Percentiles rank a stretch among this genome's conserved stretches.
Evolutionary conservation across 2,329 filamentous ascomycete species (phyloP).

Genomic region (Aureobasidium sp.): DNA sequence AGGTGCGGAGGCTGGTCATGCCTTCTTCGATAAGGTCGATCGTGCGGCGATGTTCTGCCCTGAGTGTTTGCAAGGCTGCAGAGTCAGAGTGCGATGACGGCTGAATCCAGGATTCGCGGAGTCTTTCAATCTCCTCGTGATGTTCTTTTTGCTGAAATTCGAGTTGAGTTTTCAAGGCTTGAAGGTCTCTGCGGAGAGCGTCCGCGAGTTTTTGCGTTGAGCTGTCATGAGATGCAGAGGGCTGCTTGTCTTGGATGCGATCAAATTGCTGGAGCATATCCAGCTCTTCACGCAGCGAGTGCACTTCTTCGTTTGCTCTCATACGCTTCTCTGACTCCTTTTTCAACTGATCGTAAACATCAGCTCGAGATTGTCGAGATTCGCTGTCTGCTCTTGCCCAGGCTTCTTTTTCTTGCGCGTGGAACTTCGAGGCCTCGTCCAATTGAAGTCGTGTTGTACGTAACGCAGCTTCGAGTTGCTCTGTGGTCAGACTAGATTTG

Average conservation of each 20-base stretch:
- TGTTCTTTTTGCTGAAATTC: background rate
- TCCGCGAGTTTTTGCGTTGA: constrained; percentile 6
- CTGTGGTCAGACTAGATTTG: background rate
- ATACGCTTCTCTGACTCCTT: background rate
- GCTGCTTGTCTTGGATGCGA: background rate
- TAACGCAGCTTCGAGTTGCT: background rate
- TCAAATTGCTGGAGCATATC: constrained; percentile 20
- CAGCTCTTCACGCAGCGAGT: constrained; percentile 21
- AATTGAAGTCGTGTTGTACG: constrained; percentile 15
- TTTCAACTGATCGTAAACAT: background rate
- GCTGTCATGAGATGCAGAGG: background rate
- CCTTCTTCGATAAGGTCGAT: constrained; percentile 9
- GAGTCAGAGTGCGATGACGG: background rate
- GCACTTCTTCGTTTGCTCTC: constrained; percentile 19
- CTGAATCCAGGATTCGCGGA: background rate
- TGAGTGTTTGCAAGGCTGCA: background rate
- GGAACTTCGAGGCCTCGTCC: constrained; percentile 19
- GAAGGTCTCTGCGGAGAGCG: background rate
- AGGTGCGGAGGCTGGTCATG: constrained; percentile 3
- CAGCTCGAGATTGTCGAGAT: background rate
- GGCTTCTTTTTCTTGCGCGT: constrained; percentile 12
- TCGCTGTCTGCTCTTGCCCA: constrained; percentile 4
- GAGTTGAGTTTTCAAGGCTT: background rate
- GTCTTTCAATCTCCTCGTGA: background rate
- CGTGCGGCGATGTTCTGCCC: constrained; percentile 1